A percentile compares a stretch with the other conserved stretches of the same genome.
These are phyloP conservation scores for Nitzschia sp. DNA, from an alignment of 108 stramenopile species.

Conservation along the genomic window DNA sequence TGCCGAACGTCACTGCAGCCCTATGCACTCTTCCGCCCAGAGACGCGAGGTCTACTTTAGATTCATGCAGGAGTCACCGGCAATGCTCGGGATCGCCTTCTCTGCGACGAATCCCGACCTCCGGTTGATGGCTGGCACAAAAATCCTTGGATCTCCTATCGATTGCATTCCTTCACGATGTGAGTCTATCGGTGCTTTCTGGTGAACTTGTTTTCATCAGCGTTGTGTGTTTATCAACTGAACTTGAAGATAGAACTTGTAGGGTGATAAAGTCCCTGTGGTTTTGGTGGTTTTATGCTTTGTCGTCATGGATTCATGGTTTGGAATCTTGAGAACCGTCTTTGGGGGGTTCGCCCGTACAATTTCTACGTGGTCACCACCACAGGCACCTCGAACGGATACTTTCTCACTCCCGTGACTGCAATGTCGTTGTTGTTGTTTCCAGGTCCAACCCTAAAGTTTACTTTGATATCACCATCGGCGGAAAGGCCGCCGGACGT, in stretches of 20 bases:
- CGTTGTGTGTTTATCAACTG: too few species aligned
- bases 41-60: background rate
- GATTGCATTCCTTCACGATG: too few species aligned
- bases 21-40: background rate
- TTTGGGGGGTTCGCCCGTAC: constrained; percentile 5
- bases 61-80: background rate
- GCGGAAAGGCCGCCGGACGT: constrained; percentile 79
- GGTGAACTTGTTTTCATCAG: too few species aligned
- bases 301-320: too few species aligned
- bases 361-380: constrained; percentile 1
- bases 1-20: background rate
- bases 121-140: background rate
- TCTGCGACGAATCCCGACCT: background rate
- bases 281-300: too few species aligned
- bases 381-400: background rate
- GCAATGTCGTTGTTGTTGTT: constrained; percentile 87
- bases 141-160: too few species aligned
- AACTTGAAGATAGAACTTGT: too few species aligned
- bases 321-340: too few species aligned
- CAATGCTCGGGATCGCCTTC: constrained; percentile 2
- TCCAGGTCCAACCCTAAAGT: constrained; percentile 61
- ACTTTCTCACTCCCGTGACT: constrained; percentile 69
- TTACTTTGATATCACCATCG: constrained; percentile 90
- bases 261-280: too few species aligned
- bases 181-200: too few species aligned